These are phyloP conservation scores for Barnettozyma pratensis DNA, from an alignment of 805 yeast species.

Conservation along the genomic window DNA sequence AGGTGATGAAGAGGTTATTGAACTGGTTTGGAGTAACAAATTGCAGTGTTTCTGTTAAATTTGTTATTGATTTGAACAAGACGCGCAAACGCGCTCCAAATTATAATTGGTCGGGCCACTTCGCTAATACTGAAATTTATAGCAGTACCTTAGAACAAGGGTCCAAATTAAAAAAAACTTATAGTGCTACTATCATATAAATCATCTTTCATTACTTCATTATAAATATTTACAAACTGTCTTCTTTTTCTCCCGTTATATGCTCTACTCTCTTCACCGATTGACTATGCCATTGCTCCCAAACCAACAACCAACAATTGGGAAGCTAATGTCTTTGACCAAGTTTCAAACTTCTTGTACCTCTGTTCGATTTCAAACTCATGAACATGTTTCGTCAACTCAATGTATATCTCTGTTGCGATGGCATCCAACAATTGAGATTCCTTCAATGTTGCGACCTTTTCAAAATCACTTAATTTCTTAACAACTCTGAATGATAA, in stretches of 20 bases:
- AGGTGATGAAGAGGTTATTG: not conserved
- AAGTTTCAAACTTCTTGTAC: conserved; percentile 41
- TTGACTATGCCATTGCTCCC: conserved; percentile 45
- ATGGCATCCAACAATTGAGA: conserved; percentile 46
- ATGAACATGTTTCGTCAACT: conserved; percentile 46
- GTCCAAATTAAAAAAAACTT: no score
- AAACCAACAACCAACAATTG: conserved; percentile 53
- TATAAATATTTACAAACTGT: not conserved
- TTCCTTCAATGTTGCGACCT: conserved; percentile 33
- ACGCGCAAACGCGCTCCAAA: conserved; percentile 1
- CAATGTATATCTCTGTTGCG: conserved; percentile 53
- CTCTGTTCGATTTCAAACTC: conserved; percentile 43
- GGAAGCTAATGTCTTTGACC: conserved; percentile 58
- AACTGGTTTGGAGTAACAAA: not conserved
- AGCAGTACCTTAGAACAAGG: no score
- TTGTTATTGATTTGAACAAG: not conserved
- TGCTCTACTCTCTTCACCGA: no score
- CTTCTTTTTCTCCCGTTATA: not conserved
- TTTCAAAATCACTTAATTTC: conserved; percentile 38
- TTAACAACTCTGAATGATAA: conserved; percentile 41
- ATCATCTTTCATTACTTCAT: not conserved
- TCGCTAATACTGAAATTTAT: no score
- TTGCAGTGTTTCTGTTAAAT: not conserved
- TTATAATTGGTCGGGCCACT: not conserved
- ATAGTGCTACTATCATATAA: not conserved